Conservation (phyloP, 2,329 filamentous ascomycete genomes). For the Cercospora sojina region DNA sequence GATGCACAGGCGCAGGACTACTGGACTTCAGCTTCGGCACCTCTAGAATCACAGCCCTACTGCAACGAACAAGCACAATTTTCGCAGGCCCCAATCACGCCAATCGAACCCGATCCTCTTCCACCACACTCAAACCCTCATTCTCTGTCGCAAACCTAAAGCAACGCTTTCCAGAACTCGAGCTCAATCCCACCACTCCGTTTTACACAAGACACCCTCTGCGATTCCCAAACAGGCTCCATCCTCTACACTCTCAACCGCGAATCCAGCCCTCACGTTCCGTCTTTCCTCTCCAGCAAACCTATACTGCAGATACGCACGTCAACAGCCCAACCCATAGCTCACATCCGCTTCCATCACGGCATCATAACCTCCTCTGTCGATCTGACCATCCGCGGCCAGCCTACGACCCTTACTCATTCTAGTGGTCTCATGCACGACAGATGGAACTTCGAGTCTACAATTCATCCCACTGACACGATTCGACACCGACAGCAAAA, state of each 20-base stretch:
- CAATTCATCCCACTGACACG: not conserved
- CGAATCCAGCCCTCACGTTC: conserved; percentile 23
- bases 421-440: conserved; percentile 21
- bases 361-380: conserved; percentile 21
- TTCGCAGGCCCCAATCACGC: not conserved
- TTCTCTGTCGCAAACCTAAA: conserved; percentile 24
- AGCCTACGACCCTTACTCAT: conserved; percentile 17
- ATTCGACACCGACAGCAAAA: not conserved
- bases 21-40: not conserved
- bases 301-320: conserved; percentile 23
- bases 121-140: conserved; percentile 30
- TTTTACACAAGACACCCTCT: conserved; percentile 23
- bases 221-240: conserved; percentile 16
- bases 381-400: conserved; percentile 23
- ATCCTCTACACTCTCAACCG: conserved; percentile 23
- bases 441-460: conserved; percentile 28
- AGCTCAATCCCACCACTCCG: conserved; percentile 22
- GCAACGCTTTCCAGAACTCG: conserved; percentile 20
- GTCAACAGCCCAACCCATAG: conserved; percentile 16
- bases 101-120: conserved; percentile 25
- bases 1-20: not conserved
- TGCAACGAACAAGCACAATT: not conserved
- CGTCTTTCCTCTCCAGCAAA: conserved; percentile 27
- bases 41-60: not conserved
- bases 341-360: conserved; percentile 29